These are phyloP conservation scores for Macrotyloma uniflorum DNA, from an alignment of 306 rosid species.

Conservation along the genomic window DNA sequence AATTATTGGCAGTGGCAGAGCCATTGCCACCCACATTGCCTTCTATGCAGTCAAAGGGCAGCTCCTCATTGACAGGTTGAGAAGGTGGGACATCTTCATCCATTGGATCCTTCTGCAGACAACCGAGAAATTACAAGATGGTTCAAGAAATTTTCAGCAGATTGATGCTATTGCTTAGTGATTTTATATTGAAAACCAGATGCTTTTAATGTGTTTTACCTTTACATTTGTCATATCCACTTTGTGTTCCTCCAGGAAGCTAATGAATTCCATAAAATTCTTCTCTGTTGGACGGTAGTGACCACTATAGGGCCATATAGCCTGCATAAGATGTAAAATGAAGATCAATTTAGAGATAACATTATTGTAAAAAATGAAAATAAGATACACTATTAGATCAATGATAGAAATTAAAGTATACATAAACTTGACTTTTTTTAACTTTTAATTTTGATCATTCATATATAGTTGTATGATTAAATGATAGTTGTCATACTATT, in stretches of 20 bases:
- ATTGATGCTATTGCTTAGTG: neutral
- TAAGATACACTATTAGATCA: neutral
- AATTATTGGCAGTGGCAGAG: slow-evolving; percentile 4
- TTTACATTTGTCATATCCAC: slow-evolving; percentile 77
- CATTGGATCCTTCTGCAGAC: slow-evolving; percentile 58
- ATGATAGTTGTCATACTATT: neutral
- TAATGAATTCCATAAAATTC: slow-evolving; percentile 61
- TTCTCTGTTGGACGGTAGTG: slow-evolving; percentile 82
- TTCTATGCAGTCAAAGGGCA: neutral
- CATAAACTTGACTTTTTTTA: neutral
- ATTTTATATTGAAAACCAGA: neutral
- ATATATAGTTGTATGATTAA: neutral
- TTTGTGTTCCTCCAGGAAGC: slow-evolving; percentile 65
- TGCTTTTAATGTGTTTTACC: slow-evolving; percentile 47
- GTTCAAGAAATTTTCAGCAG: neutral
- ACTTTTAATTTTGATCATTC: neutral
- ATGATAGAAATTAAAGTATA: neutral
- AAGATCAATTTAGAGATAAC: neutral
- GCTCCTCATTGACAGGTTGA: neutral
- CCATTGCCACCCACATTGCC: slow-evolving; percentile 23
- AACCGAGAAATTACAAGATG: neutral
- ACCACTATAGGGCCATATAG: slow-evolving; percentile 89
- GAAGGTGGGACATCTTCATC: slow-evolving; percentile 69
- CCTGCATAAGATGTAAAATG: slow-evolving; percentile 52
- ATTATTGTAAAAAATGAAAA: neutral